Conservation (phyloP, 2,329 filamentous ascomycete genomes). For the Ascochyta clinopodiicola region DNA sequence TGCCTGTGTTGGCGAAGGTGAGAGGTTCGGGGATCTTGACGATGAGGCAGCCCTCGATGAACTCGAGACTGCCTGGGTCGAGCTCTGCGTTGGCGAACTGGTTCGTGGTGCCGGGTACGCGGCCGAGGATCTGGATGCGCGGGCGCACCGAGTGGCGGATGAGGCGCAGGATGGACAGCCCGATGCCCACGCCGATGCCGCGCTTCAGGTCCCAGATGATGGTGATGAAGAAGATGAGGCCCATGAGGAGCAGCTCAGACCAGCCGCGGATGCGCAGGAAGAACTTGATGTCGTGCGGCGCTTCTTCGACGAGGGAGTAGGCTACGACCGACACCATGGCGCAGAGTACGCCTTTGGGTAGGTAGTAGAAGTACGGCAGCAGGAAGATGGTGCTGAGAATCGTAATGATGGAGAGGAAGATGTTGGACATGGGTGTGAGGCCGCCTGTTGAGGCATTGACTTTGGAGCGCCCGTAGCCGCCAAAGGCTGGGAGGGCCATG, state of each 20-base stretch:
- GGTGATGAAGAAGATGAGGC: constrained; percentile 86
- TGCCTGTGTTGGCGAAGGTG: constrained; percentile 95
- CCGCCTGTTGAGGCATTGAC: constrained; percentile 92
- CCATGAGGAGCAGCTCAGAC: constrained; percentile 86
- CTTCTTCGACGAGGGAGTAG: constrained; percentile 93
- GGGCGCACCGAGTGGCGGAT: constrained; percentile 90
- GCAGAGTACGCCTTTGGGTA: constrained; percentile 94
- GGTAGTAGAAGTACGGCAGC: constrained; percentile 90
- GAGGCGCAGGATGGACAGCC: constrained; percentile 85
- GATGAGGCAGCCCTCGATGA: constrained; percentile 89
- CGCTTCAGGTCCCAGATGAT: constrained; percentile 94
- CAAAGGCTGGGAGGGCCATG: constrained; percentile 91
- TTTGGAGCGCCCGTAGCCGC: constrained; percentile 94
- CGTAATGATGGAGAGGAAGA: constrained; percentile 83
- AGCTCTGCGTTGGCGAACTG: constrained; percentile 85
- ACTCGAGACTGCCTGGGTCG: constrained; percentile 76
- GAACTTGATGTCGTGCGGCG: constrained; percentile 88
- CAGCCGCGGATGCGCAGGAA: constrained; percentile 86
- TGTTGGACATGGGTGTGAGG: constrained; percentile 89
- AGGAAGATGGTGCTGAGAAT: constrained; percentile 81
- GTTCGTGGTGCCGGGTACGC: constrained; percentile 77
- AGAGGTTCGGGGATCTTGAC: constrained; percentile 97
- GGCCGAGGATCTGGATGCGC: constrained; percentile 93
- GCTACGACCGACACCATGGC: constrained; percentile 96
- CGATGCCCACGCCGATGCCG: constrained; percentile 92